Conservation (phyloP, 2,329 filamentous ascomycete species). For the Pestalotiopsis sp. region DNA sequence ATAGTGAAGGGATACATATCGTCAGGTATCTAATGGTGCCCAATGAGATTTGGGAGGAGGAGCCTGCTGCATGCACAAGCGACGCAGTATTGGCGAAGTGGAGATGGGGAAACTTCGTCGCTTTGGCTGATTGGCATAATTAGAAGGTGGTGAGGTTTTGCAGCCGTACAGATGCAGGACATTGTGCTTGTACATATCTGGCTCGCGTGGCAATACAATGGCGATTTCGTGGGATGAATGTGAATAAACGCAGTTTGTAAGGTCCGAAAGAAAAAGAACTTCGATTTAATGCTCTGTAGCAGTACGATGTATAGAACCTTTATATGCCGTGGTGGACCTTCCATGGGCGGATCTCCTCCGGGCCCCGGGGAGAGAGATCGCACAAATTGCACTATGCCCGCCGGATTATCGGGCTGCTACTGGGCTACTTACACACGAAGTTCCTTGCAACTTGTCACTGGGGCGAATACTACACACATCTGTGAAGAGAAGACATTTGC, state of each 20-base stretch:
- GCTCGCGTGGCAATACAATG: not conserved
- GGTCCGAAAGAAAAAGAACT: not conserved
- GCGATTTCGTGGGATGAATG: not conserved
- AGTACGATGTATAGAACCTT: too few relatives aligned
- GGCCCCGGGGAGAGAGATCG: too few relatives aligned
- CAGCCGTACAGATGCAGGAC: not conserved
- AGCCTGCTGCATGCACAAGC: constrained; percentile 23
- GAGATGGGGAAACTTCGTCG: constrained; percentile 24
- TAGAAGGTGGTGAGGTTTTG: constrained; percentile 11
- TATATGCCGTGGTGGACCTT: too few relatives aligned
- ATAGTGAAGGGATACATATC: constrained; percentile 24
- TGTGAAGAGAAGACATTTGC: not conserved
- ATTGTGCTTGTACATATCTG: not conserved
- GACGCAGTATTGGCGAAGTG: constrained; percentile 28
- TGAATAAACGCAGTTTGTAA: not conserved
- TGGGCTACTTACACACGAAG: not conserved
- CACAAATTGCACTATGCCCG: too few relatives aligned
- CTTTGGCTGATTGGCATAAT: constrained; percentile 18
- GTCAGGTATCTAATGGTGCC: constrained; percentile 33
- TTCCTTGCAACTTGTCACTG: not conserved
- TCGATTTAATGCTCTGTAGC: too few relatives aligned
- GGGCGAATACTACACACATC: not conserved
- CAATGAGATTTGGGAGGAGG: constrained; percentile 30
- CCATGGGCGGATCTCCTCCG: too few relatives aligned
- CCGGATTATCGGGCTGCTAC: too few relatives aligned